A percentile compares a stretch with the other conserved stretches of the same genome.
These are phyloP conservation scores for Pyrenophora graminea DNA, from an alignment of 2,329 filamentous ascomycete species.

Conservation along the genomic window DNA sequence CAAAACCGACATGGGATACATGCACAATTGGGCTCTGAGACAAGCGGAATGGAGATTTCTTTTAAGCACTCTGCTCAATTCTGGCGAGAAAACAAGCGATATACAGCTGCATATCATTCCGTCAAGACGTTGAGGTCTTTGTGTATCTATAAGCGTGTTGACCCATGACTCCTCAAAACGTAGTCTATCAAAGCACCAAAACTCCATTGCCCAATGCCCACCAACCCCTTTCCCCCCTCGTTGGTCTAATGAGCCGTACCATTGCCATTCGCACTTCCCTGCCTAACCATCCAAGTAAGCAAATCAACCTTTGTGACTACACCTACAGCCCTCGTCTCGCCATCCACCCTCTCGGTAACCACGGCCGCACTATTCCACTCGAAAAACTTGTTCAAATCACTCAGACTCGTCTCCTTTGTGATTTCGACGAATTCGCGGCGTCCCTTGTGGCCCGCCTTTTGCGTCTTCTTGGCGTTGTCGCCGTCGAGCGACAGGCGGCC, in stretches of 20 bases:
- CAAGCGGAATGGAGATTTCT: no score
- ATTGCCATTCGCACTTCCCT: constrained; percentile 19
- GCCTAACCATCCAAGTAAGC: constrained; percentile 81
- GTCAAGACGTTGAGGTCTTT: constrained; percentile 5
- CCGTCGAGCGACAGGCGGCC: constrained; percentile 46
- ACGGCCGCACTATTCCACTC: constrained; percentile 98
- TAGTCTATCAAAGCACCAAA: neutral
- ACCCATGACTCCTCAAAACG: neutral
- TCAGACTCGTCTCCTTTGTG: constrained; percentile 83
- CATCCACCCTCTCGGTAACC: constrained; percentile 74
- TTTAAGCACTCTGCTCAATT: no score
- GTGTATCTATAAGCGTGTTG: neutral
- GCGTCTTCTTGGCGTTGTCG: constrained; percentile 15
- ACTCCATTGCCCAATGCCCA: neutral
- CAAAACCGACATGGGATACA: no score
- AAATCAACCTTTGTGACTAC: constrained; percentile 97
- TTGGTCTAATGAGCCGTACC: neutral
- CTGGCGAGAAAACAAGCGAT: no score
- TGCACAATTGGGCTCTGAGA: no score
- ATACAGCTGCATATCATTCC: no score
- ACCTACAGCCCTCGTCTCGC: constrained; percentile 75
- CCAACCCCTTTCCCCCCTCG: neutral
- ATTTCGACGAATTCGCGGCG: constrained; percentile 84
- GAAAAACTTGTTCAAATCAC: constrained; percentile 86
- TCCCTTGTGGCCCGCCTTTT: constrained; percentile 28